Evolutionary conservation across 495 filamentous ascomycete species (phyloP).

Genomic region (Penicillium antarcticum): DNA sequence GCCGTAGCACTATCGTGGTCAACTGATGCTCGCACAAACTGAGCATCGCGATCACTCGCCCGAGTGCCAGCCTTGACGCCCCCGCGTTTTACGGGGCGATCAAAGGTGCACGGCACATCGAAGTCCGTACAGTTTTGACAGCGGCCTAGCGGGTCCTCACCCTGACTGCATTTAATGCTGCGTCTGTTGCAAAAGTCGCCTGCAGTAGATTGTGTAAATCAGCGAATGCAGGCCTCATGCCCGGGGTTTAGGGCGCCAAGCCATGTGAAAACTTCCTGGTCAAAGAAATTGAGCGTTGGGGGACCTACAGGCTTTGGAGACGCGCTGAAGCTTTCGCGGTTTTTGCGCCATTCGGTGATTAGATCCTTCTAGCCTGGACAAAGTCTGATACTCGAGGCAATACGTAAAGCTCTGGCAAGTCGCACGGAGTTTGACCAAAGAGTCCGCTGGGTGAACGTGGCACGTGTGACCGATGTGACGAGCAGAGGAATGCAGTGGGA

Average conservation of each 20-base stretch:
- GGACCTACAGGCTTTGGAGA: conserved; percentile 31
- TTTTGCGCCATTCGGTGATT: conserved; percentile 27
- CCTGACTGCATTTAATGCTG: conserved; percentile 26
- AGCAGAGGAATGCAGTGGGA: no score
- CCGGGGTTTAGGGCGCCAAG: neutral
- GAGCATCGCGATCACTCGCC: conserved; percentile 6
- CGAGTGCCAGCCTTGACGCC: conserved; percentile 41
- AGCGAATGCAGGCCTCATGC: conserved; percentile 2
- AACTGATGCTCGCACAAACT: neutral
- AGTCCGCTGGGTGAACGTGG: no score
- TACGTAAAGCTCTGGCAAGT: no score
- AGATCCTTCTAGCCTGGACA: conserved; percentile 7
- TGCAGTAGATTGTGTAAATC: conserved; percentile 5
- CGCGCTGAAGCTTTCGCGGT: conserved; percentile 32
- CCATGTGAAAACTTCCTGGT: conserved; percentile 13
- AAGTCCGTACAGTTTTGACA: conserved; percentile 56
- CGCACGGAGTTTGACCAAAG: no score
- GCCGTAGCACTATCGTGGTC: neutral
- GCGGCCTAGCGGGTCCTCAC: conserved; percentile 21
- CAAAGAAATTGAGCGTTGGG: neutral
- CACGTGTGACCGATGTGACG: no score
- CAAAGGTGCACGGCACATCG: conserved; percentile 71
- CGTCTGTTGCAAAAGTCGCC: conserved; percentile 33
- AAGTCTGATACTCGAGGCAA: neutral
- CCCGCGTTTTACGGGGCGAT: conserved; percentile 64